Evolutionary conservation across 2,329 filamentous ascomycete genomes (phyloP), one percentile per base, ranked within the genome.

Genomic region (Pseudogymnoascus destructans): DNA sequence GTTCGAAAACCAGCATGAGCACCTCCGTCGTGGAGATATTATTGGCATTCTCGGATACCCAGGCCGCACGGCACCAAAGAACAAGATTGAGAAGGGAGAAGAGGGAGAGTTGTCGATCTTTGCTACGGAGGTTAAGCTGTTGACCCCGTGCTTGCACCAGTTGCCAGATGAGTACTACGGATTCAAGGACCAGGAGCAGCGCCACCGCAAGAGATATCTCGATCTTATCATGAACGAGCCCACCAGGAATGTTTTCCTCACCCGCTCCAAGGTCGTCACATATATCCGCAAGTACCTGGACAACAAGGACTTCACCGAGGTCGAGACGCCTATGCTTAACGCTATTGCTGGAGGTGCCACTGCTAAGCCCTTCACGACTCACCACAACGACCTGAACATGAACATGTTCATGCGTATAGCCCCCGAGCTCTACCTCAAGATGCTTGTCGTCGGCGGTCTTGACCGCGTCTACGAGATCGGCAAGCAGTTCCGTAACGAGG

Each of bases 251-350:
- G 86, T 91, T 59, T 87, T 97, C 72, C 79, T 89, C 67, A 90
- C 87, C 36, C 82, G 93, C 58, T 83, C 89, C 68, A 90, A 89
- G 80, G 91, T 97, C 68, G 82, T 95, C 69, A 84, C 81, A 61
- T 96, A 89, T 70, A 86, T 98, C 64, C 88, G 93, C 65, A 80
- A 82, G 66, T 98, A 86, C 78, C 89, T 98, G 66, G 88, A 96
- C 67, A 81, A 85, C 65, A 80, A 86, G 58, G 88, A 92, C 67
- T 98, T 98, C 72, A 78, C 90, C 59, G 91, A 96, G 71, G 91
- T 97, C 23, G 89, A 97, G 75, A 98, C 93, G 0, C 92, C 93
- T 4, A 96, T 97, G 82, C 91, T 98, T 81, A 95, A 95, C 71
- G 82, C 87, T 67, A 95, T 95, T 69, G 90, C 93, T 27, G 95